Evolutionary conservation across 2,329 filamentous ascomycete species (phyloP).

Genomic region (Aureobasidium sp.): DNA sequence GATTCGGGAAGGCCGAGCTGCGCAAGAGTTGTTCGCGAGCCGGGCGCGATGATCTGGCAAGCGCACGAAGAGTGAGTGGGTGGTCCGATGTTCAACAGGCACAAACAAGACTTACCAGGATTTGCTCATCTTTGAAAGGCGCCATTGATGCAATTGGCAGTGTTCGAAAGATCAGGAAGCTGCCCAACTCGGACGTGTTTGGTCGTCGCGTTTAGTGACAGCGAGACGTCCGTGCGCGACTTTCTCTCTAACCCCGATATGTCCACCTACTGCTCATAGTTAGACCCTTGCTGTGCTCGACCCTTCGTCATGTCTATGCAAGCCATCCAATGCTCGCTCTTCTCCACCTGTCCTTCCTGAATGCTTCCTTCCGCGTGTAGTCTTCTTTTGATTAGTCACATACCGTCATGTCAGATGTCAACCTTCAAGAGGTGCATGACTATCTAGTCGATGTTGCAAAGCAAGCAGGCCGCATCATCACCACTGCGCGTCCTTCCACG

Average conservation of each 20-base stretch:
- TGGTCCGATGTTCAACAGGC: too few species aligned
- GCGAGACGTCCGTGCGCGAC: background rate
- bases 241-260: background rate
- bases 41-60: conserved; percentile 61
- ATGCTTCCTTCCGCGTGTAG: background rate
- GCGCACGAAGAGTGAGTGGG: background rate
- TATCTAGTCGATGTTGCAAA: conserved; percentile 40
- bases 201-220: background rate
- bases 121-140: conserved; percentile 40
- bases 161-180: background rate
- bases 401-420: conserved; percentile 19
- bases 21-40: conserved; percentile 82
- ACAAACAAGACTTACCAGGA: conserved; percentile 29
- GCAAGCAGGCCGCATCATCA: conserved; percentile 41
- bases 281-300: background rate
- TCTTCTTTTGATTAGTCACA: background rate
- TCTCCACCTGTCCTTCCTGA: background rate
- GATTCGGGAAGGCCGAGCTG: conserved; percentile 83
- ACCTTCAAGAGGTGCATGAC: conserved; percentile 43
- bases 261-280: background rate
- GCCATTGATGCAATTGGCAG: conserved; percentile 28
- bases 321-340: background rate
- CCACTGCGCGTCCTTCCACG: conserved; percentile 37
- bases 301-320: background rate
- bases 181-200: conserved; percentile 8